Evolutionary conservation across 129 eudicot species (phyloP).

Genomic region (Cynara cardunculus): DNA sequence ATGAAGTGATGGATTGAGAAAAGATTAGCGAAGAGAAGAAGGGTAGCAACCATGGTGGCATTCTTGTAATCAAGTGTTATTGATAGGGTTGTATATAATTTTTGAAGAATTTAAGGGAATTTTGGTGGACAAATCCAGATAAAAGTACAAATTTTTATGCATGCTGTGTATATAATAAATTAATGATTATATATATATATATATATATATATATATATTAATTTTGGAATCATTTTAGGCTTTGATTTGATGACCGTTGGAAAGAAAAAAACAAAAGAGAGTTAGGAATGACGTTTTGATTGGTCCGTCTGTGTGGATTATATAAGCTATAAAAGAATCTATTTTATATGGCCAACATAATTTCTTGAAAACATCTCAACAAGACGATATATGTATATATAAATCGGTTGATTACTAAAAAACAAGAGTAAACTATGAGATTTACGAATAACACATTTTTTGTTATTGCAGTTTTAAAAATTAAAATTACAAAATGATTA

Average conservation of each 20-base stretch:
- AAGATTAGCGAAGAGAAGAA: conserved; percentile 17
- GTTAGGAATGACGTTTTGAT: conserved; percentile 13
- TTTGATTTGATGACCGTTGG: conserved; percentile 1
- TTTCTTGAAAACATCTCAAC: conserved; percentile 14
- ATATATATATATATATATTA: too few relatives aligned
- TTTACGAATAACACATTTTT: too few relatives aligned
- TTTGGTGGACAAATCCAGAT: conserved; percentile 21
- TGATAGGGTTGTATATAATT: conserved; percentile 21
- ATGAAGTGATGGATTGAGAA: conserved; percentile 21
- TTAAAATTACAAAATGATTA: too few relatives aligned
- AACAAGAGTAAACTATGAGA: too few relatives aligned
- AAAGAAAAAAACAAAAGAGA: conserved; percentile 23
- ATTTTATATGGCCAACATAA: conserved; percentile 17
- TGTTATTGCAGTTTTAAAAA: too few relatives aligned
- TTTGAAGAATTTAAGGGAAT: not conserved
- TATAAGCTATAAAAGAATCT: conserved; percentile 13
- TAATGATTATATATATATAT: too few relatives aligned
- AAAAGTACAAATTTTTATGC: conserved; percentile 22
- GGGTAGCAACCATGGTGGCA: conserved; percentile 33
- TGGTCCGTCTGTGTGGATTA: conserved; percentile 16
- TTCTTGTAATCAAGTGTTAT: conserved; percentile 6
- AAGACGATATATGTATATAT: too few relatives aligned
- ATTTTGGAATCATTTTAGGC: conserved; percentile 11
- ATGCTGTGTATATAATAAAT: not conserved
- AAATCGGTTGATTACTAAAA: too few relatives aligned